A percentile compares a stretch with the other conserved stretches of the same genome.
phyloP scores from a whole-genome alignment of 2,329 filamentous ascomycete species.

The Cladophialophora yegresii region DNA sequence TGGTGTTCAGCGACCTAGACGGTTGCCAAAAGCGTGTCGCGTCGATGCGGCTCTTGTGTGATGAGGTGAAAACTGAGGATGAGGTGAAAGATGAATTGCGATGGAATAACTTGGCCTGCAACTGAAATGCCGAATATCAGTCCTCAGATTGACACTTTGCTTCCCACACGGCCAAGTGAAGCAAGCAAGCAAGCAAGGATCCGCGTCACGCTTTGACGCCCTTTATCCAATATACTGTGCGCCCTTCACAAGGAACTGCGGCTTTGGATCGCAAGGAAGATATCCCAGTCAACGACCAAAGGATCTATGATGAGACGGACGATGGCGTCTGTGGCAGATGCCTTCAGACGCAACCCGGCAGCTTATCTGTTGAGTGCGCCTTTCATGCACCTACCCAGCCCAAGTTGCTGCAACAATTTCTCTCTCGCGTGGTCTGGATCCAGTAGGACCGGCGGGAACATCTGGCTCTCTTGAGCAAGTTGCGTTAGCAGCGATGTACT shows the following conservation, averaged over 20 bases:
- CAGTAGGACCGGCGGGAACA: background rate
- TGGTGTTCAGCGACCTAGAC: background rate
- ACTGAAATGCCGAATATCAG: background rate
- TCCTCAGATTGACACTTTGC: background rate
- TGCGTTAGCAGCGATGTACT: background rate
- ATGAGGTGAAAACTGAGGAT: background rate
- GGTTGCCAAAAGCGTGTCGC: background rate
- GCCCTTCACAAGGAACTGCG: background rate
- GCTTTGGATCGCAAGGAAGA: background rate
- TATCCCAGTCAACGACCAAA: background rate
- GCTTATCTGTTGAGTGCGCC: background rate
- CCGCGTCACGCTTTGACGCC: background rate
- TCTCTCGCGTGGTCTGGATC: too few relatives aligned
- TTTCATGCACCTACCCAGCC: background rate
- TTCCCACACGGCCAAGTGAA: background rate
- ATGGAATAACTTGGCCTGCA: background rate
- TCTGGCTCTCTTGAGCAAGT: background rate
- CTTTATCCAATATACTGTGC: background rate
- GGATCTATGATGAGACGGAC: background rate
- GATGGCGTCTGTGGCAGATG: too few relatives aligned
- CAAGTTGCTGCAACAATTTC: background rate
- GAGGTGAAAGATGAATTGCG: background rate
- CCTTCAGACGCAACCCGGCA: too few relatives aligned
- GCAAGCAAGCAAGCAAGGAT: background rate
- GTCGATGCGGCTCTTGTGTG: background rate